Evolutionary conservation across 2,329 filamentous ascomycete species (phyloP).

Genomic region (Alternaria ethzedia): DNA sequence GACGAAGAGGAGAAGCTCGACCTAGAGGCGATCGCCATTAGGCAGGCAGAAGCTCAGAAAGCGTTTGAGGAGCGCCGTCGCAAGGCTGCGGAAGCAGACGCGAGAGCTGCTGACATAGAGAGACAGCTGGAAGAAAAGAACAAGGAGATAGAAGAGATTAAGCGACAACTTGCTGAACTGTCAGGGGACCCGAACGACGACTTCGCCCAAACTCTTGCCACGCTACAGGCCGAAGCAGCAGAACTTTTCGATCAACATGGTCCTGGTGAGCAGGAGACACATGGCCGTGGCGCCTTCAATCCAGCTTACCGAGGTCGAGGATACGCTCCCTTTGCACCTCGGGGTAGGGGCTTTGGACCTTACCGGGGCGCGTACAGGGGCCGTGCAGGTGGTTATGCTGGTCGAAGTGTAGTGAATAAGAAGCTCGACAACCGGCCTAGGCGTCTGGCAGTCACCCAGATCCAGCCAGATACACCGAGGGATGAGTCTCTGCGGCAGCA

Average conservation of each 20-base stretch:
- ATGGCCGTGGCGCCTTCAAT: constrained; percentile 31
- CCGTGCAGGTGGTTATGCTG: constrained; percentile 37
- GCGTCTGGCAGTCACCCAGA: constrained; percentile 68
- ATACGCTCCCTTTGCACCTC: constrained; percentile 20
- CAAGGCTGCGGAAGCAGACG: constrained; percentile 68
- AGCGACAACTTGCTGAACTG: constrained; percentile 66
- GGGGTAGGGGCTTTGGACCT: constrained; percentile 13
- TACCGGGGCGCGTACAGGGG: constrained; percentile 54
- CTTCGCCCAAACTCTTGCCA: constrained; percentile 25
- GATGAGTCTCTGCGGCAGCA: constrained; percentile 75
- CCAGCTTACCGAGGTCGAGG: constrained; percentile 50
- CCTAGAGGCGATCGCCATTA: constrained; percentile 70
- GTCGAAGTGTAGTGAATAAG: constrained; percentile 56
- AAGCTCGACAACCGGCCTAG: constrained; percentile 79
- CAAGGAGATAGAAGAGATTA: constrained; percentile 67
- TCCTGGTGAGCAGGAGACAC: constrained; percentile 24
- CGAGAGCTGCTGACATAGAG: constrained; percentile 68
- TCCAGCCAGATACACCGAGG: constrained; percentile 66
- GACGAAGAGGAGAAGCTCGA: constrained; percentile 63
- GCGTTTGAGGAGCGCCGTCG: constrained; percentile 69
- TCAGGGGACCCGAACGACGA: constrained; percentile 32
- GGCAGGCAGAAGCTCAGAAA: constrained; percentile 75
- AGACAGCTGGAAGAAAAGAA: constrained; percentile 68
- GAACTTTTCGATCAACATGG: constrained; percentile 69
- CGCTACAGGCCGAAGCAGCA: constrained; percentile 59